These are phyloP conservation scores for Cryptosporidium baileyi DNA, from an alignment of 169 alveolate species.

Conservation along the genomic window DNA sequence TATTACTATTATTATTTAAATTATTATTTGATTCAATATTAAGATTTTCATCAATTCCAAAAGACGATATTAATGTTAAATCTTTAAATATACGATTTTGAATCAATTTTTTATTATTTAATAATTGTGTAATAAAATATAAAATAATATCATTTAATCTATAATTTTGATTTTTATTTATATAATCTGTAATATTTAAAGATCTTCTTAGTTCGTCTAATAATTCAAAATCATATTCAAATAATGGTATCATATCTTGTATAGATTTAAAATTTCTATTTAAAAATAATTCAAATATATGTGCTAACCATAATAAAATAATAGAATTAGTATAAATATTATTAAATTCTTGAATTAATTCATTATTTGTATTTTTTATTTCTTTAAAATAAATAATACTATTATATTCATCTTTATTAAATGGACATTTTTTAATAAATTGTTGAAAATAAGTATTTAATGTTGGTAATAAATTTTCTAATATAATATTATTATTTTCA, in stretches of 20 bases:
- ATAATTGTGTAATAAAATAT: slow-evolving; percentile 20
- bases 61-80: background rate
- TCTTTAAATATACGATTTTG: slow-evolving; percentile 19
- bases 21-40: background rate
- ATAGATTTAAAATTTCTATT: background rate
- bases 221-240: slow-evolving; percentile 42
- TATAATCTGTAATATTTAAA: background rate
- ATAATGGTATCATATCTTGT: background rate
- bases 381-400: background rate
- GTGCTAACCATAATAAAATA: slow-evolving; percentile 9
- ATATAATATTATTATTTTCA: background rate
- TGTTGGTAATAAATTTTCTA: slow-evolving; percentile 13
- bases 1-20: background rate
- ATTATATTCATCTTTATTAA: too few relatives aligned
- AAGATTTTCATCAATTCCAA: background rate
- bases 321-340: background rate
- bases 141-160: slow-evolving; percentile 1
- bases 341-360: background rate
- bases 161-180: background rate
- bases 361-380: background rate
- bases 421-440: slow-evolving; percentile 23
- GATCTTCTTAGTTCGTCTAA: slow-evolving; percentile 37
- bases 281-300: slow-evolving; percentile 20
- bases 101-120: background rate
- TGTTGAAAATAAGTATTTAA: background rate